Evolutionary conservation across 768 basidiomycete species (phyloP), one percentile per base, ranked within the genome.

Genomic region (Mycena galericulata): DNA sequence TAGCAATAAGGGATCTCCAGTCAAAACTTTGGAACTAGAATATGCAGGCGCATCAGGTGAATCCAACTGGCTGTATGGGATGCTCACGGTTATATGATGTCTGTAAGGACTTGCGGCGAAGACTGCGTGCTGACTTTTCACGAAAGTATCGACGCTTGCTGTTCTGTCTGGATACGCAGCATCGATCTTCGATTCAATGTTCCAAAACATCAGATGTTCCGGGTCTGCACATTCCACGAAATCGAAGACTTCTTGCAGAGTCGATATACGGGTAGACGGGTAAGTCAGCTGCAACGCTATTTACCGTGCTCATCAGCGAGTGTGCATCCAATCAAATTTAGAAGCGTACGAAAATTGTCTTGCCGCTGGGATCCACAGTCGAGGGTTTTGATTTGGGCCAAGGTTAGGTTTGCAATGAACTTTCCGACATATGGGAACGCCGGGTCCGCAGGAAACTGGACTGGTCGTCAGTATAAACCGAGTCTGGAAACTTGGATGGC

Each of bases 161-260:
- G 92, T 92, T 41, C 81, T 80, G 68, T 86, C 83, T 7, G 86
- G 83, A 56, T 80, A 72, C n/a, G 77, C 81, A 5, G 92, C 80
- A 68, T 92, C 85, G 63, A 92, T 85, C 76, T 93, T 93, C 18
- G 91, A 92, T 80, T 95, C 94, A 69, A 95, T 90, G 75, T 94
- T 94, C 86, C 89, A 72, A 40, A 82, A 78, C 38, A 94, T 84
- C 56, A 81, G 79, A 60, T 89, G 88, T 41, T 86, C 77, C 1
- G 89, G 86, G 74, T 94, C 93, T 9, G 86, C 90, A 69, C 93
- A 95, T 45, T 85, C 83, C 10, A 88, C 92, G 74, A 95, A 94
- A 47, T 88, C 86, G 71, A 95, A 94, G 9, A 94, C 80, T 76
- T 95, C 92, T 69, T 84, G 77, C 24, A 95, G 79, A 5, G 93